Evolutionary conservation across 257 asterid genomes (phyloP).

Genomic region (Rhazya stricta): DNA sequence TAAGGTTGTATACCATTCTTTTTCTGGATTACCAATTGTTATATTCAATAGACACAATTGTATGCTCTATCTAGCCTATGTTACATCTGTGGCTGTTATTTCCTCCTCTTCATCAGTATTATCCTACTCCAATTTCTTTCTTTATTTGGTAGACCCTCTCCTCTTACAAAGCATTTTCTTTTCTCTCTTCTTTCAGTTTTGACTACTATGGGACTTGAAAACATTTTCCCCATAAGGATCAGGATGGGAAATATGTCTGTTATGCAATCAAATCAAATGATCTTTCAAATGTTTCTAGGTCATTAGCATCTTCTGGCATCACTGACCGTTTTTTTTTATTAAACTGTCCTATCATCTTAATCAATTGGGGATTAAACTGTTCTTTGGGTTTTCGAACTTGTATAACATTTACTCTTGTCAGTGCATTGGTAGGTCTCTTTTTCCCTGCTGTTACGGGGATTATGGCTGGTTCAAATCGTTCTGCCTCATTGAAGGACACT

Average conservation of each 20-base stretch:
- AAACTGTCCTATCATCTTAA: background rate
- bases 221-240: no score
- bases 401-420: constrained; percentile 37
- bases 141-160: background rate
- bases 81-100: background rate
- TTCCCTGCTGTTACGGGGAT: constrained; percentile 99
- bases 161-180: background rate
- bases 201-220: background rate
- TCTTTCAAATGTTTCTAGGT: background rate
- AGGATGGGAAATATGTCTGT: background rate
- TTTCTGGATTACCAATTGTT: no score
- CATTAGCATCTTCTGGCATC: background rate
- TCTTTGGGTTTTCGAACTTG: constrained; percentile 33
- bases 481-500: constrained; percentile 96
- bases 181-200: background rate
- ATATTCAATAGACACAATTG: no score
- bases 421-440: constrained; percentile 98
- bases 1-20: no score
- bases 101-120: background rate
- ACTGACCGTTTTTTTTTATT: background rate
- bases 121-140: background rate
- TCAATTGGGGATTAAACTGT: constrained; percentile 7
- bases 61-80: background rate
- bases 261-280: background rate
- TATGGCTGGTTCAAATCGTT: constrained; percentile 99